These are phyloP conservation scores for Heterobasidion irregulare DNA, from an alignment of 1,284 basidiomycete genomes.

Conservation along the genomic window DNA sequence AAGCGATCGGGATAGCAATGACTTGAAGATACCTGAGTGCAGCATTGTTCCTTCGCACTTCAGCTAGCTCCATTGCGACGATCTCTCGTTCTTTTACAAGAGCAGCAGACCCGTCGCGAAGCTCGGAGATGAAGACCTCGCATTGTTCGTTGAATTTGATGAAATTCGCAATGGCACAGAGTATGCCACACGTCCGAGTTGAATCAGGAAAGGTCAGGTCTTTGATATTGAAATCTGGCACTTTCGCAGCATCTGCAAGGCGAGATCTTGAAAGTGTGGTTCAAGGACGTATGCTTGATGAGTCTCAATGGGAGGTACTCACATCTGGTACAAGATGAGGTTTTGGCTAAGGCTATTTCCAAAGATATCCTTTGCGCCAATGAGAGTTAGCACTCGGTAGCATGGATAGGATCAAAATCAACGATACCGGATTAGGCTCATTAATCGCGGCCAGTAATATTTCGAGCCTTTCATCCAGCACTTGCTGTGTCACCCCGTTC, in stretches of 20 bases:
- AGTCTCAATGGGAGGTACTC: conserved; percentile 13
- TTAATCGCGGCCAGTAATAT: conserved; percentile 24
- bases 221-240: conserved; percentile 68
- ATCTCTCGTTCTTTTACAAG: conserved; percentile 48
- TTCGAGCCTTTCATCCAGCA: conserved; percentile 47
- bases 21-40: conserved; percentile 49
- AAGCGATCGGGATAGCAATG: not conserved
- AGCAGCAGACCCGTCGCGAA: conserved; percentile 52
- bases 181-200: conserved; percentile 59
- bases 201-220: conserved; percentile 71
- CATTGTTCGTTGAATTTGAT: conserved; percentile 82
- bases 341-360: conserved; percentile 45
- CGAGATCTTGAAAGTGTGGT: not conserved
- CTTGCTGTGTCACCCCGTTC: conserved; percentile 52
- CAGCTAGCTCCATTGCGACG: conserved; percentile 40
- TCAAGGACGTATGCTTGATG: not conserved
- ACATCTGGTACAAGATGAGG: conserved; percentile 64
- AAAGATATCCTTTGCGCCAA: conserved; percentile 50
- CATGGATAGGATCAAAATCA: not conserved
- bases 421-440: conserved; percentile 41
- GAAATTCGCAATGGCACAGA: conserved; percentile 90
- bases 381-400: conserved; percentile 6
- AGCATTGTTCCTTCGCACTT: conserved; percentile 46
- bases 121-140: conserved; percentile 44
- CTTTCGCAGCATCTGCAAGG: conserved; percentile 30